Evolutionary conservation across 1,139 yeast genomes (phyloP), one percentile per base, ranked within the genome.

Genomic region (Scheffersomyces lignicola): DNA sequence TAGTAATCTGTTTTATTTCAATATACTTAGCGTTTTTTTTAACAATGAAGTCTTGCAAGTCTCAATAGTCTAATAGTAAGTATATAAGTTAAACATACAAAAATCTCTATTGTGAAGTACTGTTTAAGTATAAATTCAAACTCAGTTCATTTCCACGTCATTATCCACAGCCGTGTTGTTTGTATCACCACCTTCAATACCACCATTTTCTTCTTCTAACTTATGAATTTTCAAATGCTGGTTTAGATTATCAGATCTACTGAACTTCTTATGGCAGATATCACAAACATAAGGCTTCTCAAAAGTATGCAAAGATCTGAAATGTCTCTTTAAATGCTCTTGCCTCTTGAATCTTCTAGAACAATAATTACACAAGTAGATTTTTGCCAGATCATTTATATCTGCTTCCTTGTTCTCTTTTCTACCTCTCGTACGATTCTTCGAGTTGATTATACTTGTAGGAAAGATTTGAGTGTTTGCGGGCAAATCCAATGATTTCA

Each of bases 321-420:
- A 78, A 52, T 84, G 95, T 40, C 95, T 71, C 54, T 82, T 83
- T 47, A 85, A 62, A 57, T 85, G 95, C 52, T 85, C 95, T 54
- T 82, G 88, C 45, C 94, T 74, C 51, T 81, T 78, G 62, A 85
- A 85, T 37, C 83, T 59, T 49, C 84, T 64, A 32, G 76, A 69
- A 49, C 87, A 80, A 48, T 65, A 69, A 37, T 65, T 68, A 41
- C 76, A 70, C 32, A 68, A 52, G 45, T 54, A 70, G 20, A 70
- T 67, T 49, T 70, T 70, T 8, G 68, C 35, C 49, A 49, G 59
- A 42, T 70, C 76, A 37, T 56, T 58, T 47, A 68, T 47, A 43
- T 70, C 76, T 1, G 75, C 75, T 35, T 65, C 69, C 40, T 67
- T 68, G 43, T 69, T 69, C 36, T 70, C 76, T 43, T 70, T 70